A percentile compares a stretch with the other conserved stretches of the same genome.
phyloP scores from a whole-genome alignment of 768 basidiomycete genomes.

The Kwoniella shandongensis region DNA sequence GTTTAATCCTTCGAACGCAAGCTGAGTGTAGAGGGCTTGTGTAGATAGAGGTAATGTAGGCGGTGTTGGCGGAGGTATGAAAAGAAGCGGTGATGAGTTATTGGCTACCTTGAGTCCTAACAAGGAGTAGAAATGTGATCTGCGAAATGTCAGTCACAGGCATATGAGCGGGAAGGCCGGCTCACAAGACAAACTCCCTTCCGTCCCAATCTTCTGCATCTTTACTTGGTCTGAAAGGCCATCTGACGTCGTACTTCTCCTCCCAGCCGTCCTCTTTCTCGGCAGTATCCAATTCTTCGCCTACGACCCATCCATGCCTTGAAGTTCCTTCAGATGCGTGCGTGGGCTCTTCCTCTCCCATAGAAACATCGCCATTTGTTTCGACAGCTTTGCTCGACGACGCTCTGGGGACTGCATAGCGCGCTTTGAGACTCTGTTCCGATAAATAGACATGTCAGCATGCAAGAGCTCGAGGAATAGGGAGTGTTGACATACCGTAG shows the following conservation, averaged over 20 bases:
- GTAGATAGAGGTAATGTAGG: slow-evolving; percentile 32
- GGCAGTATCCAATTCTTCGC: slow-evolving; percentile 33
- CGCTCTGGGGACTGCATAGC: slow-evolving; percentile 32
- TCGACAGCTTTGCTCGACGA: slow-evolving; percentile 1
- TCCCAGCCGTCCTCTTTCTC: slow-evolving; percentile 17
- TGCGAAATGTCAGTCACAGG: slow-evolving; percentile 1
- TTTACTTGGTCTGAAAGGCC: slow-evolving; percentile 36
- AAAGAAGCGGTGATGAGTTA: slow-evolving; percentile 44
- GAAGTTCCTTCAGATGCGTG: background rate
- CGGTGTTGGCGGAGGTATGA: slow-evolving; percentile 46
- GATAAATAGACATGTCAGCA: background rate
- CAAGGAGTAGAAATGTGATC: slow-evolving; percentile 32
- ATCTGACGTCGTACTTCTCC: slow-evolving; percentile 33
- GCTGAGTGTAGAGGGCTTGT: slow-evolving; percentile 43
- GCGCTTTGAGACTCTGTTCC: slow-evolving; percentile 33
- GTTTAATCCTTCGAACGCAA: slow-evolving; percentile 50
- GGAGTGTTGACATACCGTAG: slow-evolving; percentile 23
- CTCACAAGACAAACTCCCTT: slow-evolving; percentile 39
- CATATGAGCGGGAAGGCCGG: background rate
- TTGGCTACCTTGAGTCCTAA: slow-evolving; percentile 33
- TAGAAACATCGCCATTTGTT: background rate
- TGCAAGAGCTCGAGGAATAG: background rate
- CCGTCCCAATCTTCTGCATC: slow-evolving; percentile 43
- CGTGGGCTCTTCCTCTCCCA: slow-evolving; percentile 1
- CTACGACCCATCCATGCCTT: slow-evolving; percentile 31